Evolutionary conservation across 768 basidiomycete genomes (phyloP), one percentile per base, ranked within the genome.

Genomic region (Mycena crocata): DNA sequence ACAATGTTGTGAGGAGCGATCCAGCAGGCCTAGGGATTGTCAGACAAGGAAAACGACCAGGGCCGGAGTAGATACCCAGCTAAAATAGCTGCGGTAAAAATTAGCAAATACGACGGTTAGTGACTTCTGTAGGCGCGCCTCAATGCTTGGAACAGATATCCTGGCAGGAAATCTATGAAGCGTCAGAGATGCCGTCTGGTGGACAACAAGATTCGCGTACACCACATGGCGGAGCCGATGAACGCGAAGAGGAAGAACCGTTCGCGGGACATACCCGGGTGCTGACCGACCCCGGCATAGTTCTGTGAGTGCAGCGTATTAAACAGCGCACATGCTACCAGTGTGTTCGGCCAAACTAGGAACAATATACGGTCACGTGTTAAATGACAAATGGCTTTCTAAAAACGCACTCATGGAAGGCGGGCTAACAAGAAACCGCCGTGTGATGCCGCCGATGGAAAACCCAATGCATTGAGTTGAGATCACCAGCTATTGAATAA

Each of bases 391-490:
- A 17, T 52, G 49, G 56, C 19, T 40, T 59, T 19, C 60, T 24
- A 12, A 32, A 28, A 30, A 37, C 13, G 62, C 81, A 87, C 87
- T 89, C 89, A 90, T 90, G 1, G 88, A 88, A 3, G 86, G 85
- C 12, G 88, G 91, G 23, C 83, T 79, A 42, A 91, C 90, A 8
- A 92, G 84, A 76, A 91, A 90, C 13, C 90, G 85, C 37, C 86
- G 84, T 13, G 85, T 81, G 61, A 90, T 78, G 34, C 90, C 90
- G 26, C 89, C 83, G 55, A 85, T 83, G 0, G 78, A 82, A 56
- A 86, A 87, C 10, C 90, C 87, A 55, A 93, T 86, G 44, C 92
- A 75, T 71, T 93, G 92, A 0, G 92, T 92, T 17, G 90, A 91
- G 85, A 90, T 85, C 5, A 88, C 86, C 45, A 89, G 73, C 82